These are phyloP conservation scores for Hamigera avellanea DNA, from an alignment of 495 filamentous ascomycete species.

Conservation along the genomic window DNA sequence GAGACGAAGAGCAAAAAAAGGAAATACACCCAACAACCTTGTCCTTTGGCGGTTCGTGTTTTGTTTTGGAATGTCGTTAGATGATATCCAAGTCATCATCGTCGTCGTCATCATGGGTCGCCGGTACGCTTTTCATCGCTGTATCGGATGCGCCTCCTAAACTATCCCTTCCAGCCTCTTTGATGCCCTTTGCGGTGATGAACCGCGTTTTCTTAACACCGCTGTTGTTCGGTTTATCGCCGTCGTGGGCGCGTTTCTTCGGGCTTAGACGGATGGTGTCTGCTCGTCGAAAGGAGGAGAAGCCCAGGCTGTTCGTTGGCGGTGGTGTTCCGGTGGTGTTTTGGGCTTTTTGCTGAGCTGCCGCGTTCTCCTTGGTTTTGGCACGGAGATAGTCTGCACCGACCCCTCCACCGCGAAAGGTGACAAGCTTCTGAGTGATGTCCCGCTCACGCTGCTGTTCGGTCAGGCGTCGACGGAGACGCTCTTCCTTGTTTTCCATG, in stretches of 20 bases:
- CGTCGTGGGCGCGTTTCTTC: slow-evolving; percentile 41
- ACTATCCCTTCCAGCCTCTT: slow-evolving; percentile 66
- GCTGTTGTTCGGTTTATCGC: slow-evolving; percentile 23
- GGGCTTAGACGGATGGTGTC: slow-evolving; percentile 55
- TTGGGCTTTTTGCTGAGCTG: neutral
- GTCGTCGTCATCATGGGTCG: slow-evolving; percentile 28
- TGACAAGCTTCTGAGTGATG: slow-evolving; percentile 56
- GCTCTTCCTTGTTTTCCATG: slow-evolving; percentile 49
- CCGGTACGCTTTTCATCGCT: slow-evolving; percentile 14
- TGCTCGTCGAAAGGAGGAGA: slow-evolving; percentile 23
- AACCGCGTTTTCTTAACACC: slow-evolving; percentile 70
- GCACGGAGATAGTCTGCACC: slow-evolving; percentile 69
- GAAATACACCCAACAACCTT: neutral
- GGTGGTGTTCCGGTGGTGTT: neutral
- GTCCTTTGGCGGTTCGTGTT: slow-evolving; percentile 1
- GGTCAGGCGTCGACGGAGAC: slow-evolving; percentile 53
- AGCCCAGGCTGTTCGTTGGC: slow-evolving; percentile 9
- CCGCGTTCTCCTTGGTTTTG: slow-evolving; percentile 16
- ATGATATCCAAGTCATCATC: slow-evolving; percentile 46
- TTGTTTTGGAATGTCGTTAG: slow-evolving; percentile 16
- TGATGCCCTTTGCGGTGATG: slow-evolving; percentile 63
- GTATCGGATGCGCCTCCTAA: slow-evolving; percentile 39
- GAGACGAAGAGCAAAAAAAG: neutral
- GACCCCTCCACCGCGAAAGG: slow-evolving; percentile 48
- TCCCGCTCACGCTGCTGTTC: slow-evolving; percentile 72